Evolutionary conservation across 1,284 basidiomycete species (phyloP).

Genomic region (Polyporus tsugae): DNA sequence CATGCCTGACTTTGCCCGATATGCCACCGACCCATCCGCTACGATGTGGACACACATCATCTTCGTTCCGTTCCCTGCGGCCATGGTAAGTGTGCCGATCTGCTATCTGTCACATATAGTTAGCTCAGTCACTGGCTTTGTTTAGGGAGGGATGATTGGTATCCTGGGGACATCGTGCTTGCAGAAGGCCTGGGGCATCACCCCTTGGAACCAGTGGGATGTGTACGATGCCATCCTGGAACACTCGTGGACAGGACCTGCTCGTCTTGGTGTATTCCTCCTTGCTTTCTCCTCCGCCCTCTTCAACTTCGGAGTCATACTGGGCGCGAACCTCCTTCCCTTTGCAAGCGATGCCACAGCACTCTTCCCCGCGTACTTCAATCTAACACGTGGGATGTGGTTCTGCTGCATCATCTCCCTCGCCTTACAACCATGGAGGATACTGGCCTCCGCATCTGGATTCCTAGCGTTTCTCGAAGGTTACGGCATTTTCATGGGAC

Average conservation of each 20-base stretch:
- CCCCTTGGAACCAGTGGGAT: slow-evolving; percentile 39
- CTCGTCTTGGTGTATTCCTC: slow-evolving; percentile 52
- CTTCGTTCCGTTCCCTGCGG: slow-evolving; percentile 37
- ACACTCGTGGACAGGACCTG: slow-evolving; percentile 29
- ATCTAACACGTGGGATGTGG: slow-evolving; percentile 54
- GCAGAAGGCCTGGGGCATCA: slow-evolving; percentile 36
- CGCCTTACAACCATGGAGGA: slow-evolving; percentile 47
- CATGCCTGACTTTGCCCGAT: slow-evolving; percentile 42
- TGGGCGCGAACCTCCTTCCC: slow-evolving; percentile 45
- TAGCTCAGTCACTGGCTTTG: neutral
- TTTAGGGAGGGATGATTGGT: slow-evolving; percentile 37
- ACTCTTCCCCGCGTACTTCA: slow-evolving; percentile 48
- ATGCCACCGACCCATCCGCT: slow-evolving; percentile 30
- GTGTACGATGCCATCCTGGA: slow-evolving; percentile 38
- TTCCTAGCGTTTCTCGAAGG: slow-evolving; percentile 41
- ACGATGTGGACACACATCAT: slow-evolving; percentile 38
- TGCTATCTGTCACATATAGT: neutral
- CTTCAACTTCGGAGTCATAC: slow-evolving; percentile 54
- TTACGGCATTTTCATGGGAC: slow-evolving; percentile 42
- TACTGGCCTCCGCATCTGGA: slow-evolving; percentile 39
- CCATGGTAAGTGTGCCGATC: slow-evolving; percentile 25
- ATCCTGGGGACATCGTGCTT: slow-evolving; percentile 36
- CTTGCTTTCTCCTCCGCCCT: slow-evolving; percentile 51
- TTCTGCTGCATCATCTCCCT: slow-evolving; percentile 53
- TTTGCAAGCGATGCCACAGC: slow-evolving; percentile 46